These are phyloP conservation scores for Moricandia arvensis DNA, from an alignment of 345 rosid species.

Conservation along the genomic window DNA sequence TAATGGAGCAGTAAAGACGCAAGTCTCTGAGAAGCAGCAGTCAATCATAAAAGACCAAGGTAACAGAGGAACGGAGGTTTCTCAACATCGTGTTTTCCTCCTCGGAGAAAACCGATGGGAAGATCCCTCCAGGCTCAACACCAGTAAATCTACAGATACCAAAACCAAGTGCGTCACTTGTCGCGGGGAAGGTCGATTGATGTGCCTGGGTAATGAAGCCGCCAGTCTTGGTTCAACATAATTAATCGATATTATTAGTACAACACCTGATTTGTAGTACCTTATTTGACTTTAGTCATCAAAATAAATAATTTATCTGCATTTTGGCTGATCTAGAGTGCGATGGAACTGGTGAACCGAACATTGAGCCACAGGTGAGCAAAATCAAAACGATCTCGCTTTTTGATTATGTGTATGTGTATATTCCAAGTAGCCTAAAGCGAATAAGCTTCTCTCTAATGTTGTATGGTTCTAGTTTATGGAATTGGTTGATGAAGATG, in stretches of 20 bases:
- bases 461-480: conserved; percentile 57
- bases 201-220: conserved; percentile 80
- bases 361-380: conserved; percentile 82
- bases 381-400: neutral
- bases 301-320: conserved; percentile 4
- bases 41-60: conserved; percentile 47
- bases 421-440: conserved; percentile 7
- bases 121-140: conserved; percentile 70
- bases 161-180: conserved; percentile 61
- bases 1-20: conserved; percentile 59
- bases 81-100: conserved; percentile 71
- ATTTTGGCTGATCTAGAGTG: conserved; percentile 59
- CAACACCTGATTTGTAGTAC: neutral
- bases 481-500: conserved; percentile 77
- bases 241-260: neutral
- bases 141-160: conserved; percentile 34
- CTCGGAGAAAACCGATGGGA: conserved; percentile 98
- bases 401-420: conserved; percentile 6
- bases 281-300: neutral
- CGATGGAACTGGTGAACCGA: conserved; percentile 94
- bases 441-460: conserved; percentile 5
- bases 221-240: conserved; percentile 1
- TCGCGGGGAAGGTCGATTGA: conserved; percentile 78
- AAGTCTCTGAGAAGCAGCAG: too few species aligned
- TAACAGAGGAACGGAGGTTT: conserved; percentile 38